Base-by-base conservation (phyloP, 352 stramenopile genomes). In the Pythium aquatile region DNA sequence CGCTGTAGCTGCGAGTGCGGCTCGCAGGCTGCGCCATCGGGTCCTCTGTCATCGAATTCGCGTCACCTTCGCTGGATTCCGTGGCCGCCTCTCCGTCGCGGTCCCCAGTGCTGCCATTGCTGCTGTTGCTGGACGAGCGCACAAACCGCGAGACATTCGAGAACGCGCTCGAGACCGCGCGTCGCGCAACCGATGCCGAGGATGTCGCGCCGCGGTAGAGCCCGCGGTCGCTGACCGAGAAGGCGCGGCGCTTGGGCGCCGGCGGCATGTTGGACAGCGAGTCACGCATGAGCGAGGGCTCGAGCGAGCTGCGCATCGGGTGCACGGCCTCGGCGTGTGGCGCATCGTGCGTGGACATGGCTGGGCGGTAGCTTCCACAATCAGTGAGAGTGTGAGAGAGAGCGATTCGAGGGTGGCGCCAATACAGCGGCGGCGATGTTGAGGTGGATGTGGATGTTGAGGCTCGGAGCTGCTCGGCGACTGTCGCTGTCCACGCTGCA, bases 191-290 rank as follows among this genome's bases (percentile, higher is more conserved):
- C 8, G 68, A 76, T 5, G 76, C 66, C 49, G 70, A 76, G 10
- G 63, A 59, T 1, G 73, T 72, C 52, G 35, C 65, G 55, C 37
- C 64, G 61, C 49, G 63, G 66, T 39, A 77, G 73, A 61, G 53
- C 3, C 44, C 47, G 30, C 74, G 63, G 65, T 89, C 79, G n/a
- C 69, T 74, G 13, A 87, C 59, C 7, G 79, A 89, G 20, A 75
- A 72, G 2, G 79, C 74, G 55, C 79, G 79, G 55, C 80, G 79
- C 60, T 91, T 91, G 66, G 66, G 47, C n/a, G 66, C 49, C 30
- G 60, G 49, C 48, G 60, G 60, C 46, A 56, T 47, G 11, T 32
- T 44, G n/a, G 58, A 40, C 11, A 62, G 58, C 52, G 55, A 62
- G 53, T 65, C 57, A 51, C 55, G 64, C 64, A 63, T 55, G 24